phyloP scores from a whole-genome alignment of 2,329 filamentous ascomycete species.

The Trichoderma guizhouense region DNA sequence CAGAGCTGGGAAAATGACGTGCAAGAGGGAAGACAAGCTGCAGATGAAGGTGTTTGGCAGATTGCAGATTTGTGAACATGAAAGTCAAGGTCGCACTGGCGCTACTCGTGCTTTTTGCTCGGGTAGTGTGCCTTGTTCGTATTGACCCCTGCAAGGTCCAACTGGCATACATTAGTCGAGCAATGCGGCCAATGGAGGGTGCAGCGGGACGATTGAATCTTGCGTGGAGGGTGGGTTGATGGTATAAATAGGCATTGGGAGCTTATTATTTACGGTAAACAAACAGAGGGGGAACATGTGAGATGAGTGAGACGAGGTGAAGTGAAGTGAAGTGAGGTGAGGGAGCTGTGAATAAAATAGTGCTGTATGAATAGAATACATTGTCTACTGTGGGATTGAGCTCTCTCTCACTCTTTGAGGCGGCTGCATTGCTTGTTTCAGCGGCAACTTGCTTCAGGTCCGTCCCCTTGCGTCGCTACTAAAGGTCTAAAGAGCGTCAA shows the following conservation, averaged over 20 bases:
- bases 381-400: neutral
- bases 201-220: neutral
- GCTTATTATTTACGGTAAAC: neutral
- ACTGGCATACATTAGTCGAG: conserved; percentile 11
- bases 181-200: conserved; percentile 3
- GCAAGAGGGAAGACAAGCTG: neutral
- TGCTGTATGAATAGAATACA: neutral
- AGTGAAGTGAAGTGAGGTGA: neutral
- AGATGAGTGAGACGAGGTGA: neutral
- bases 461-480: neutral
- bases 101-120: neutral
- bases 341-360: neutral
- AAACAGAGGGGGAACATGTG: neutral
- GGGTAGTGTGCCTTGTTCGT: conserved; percentile 14
- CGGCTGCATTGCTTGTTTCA: neutral
- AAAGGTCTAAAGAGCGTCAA: neutral
- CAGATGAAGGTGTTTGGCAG: neutral
- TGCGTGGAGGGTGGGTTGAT: neutral
- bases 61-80: neutral
- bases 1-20: neutral
- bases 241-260: conserved; percentile 7
- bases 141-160: conserved; percentile 12
- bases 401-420: neutral
- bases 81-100: neutral
- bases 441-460: neutral